Base-by-base conservation (phyloP, 2,329 filamentous ascomycete species). In the Pyricularia pennisetigena region DNA sequence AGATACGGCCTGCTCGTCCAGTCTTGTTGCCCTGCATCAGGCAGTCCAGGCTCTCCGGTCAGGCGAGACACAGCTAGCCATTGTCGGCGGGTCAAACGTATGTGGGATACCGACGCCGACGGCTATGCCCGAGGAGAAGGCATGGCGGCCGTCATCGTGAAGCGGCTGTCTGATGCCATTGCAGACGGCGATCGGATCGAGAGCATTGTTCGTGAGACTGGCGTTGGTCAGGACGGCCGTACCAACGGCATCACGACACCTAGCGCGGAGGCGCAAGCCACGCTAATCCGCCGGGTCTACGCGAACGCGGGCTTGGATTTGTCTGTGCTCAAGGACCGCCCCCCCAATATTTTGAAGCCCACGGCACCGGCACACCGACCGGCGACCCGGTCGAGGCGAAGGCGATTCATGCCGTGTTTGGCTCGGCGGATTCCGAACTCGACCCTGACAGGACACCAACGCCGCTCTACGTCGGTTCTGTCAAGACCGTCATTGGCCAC, bases 121-220 rank as follows among this genome's bases (percentile, higher is more conserved):
- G 88, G 88, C 0, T 90, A 87, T 71, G 86, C 82, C 0, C 82
- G 87, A 10, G 88, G 86, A 8, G 87, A 90, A 71, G 87, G 86
- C 5, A 81, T 82, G 24, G 85, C 79, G 5, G 79, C 83, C 64
- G 71, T 89, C 3, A 74, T 88, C 10, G 73, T 90, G 12, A 89
- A 89, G 76, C 81, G 80, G 0, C 78, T 89, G 0, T 79, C 82
- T 49, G 79, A 84, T 69, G 87, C 87, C 2, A 73, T 87, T 24
- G 75, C 74, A 57, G 85, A 86, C 70, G 83, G 83, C 26, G 86
- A 89, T 72, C 78, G 80, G 1, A 83, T 86, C 69, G 78, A 81
- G 57, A 82, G 82, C 14, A 76, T 86, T 59, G 83, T 88, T 67
- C 77, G 78, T 29, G 81, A 79, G 14, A 83, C 80, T 4, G 83